Base-by-base conservation (phyloP, 2,329 filamentous ascomycete species). In the Aspergillus floridensis region DNA sequence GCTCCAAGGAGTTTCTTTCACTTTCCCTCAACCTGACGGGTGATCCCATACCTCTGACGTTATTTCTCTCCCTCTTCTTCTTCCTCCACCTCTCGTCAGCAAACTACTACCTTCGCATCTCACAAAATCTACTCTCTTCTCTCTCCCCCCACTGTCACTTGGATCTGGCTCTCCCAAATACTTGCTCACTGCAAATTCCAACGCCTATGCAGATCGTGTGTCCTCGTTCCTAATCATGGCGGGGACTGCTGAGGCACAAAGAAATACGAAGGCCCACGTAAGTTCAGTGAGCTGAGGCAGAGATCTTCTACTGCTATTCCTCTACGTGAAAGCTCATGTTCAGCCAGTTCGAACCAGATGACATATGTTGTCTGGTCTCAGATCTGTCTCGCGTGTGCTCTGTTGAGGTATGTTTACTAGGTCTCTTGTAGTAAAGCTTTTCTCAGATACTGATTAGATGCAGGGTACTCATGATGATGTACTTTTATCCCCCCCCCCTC, bases 391-490 rank as follows among this genome's bases (percentile, higher is more conserved):
- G 14, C 5, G 38, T 44, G 32, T 44, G 38, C 6, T 44, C 38
- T 44, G 16, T 16, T n/a, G 16, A 44, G 38, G 38, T 44, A 44
- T 19, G 38, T 6, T 44, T 16, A 35, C 11, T 12, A 35, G 26
- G 26, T 19, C 38, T 19, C 38, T 35, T 6, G 32, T 11, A 7
- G 12, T 19, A n/a, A 14, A 16, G 6, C 6, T 19, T 7, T 14
- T 44, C 16, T 44, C 16, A 8, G 38, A 19, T 44, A 19, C 12
- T 32, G 8, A 19, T 49, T 3, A 21, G 47, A 35, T 35, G 41
- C 22, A 66, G 65, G 63, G 53, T 49, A 65, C 59, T 22, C 38
- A 57, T 14, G 49, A 64, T 46, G 63, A 65, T 63, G 65, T 66
- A 64, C 21, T 29, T 49, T 53, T 14, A n/a, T n/a, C 22, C 29